A percentile compares a stretch with the other conserved stretches of the same genome.
These are phyloP conservation scores for Candida sonorensis DNA, from an alignment of 805 yeast species.

Conservation along the genomic window DNA sequence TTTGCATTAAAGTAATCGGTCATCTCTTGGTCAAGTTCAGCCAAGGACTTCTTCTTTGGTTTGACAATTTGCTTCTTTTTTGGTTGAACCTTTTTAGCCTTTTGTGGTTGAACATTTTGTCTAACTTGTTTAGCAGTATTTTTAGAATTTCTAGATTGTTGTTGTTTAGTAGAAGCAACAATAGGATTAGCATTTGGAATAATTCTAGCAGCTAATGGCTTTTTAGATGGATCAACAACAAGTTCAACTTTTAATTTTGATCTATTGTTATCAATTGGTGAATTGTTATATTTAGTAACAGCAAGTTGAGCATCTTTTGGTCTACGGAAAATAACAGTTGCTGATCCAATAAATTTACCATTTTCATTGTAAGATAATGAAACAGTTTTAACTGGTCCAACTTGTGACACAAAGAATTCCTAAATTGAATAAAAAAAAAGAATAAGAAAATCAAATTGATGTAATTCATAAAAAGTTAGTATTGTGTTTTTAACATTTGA, in stretches of 20 bases:
- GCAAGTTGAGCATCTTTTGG: constrained; percentile 70
- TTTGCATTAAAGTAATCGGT: constrained; percentile 79
- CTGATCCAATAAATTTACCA: constrained; percentile 89
- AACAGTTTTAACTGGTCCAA: constrained; percentile 77
- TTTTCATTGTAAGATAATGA: constrained; percentile 73
- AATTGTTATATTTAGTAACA: constrained; percentile 79
- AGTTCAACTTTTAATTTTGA: constrained; percentile 71
- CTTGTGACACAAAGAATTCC: constrained; percentile 84
- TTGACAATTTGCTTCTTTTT: constrained; percentile 25
- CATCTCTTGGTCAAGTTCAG: constrained; percentile 97
- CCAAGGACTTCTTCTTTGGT: constrained; percentile 65
- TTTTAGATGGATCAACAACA: constrained; percentile 76
- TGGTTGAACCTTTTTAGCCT: constrained; percentile 18
- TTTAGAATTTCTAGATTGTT: constrained; percentile 15
- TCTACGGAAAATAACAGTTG: constrained; percentile 72
- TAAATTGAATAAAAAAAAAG: constrained; percentile 25
- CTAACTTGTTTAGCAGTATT: constrained; percentile 5
- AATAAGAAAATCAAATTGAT: constrained; percentile 1
- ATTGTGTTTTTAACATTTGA: no score
- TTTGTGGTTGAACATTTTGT: constrained; percentile 29
- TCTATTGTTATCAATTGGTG: constrained; percentile 87
- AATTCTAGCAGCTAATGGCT: constrained; percentile 71
- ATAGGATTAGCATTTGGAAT: constrained; percentile 33
- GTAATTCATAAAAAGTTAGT: no score
- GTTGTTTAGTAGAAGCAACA: constrained; percentile 2